Evolutionary conservation across 345 rosid genomes (phyloP).

Genomic region (Abelmoschus esculentus): DNA sequence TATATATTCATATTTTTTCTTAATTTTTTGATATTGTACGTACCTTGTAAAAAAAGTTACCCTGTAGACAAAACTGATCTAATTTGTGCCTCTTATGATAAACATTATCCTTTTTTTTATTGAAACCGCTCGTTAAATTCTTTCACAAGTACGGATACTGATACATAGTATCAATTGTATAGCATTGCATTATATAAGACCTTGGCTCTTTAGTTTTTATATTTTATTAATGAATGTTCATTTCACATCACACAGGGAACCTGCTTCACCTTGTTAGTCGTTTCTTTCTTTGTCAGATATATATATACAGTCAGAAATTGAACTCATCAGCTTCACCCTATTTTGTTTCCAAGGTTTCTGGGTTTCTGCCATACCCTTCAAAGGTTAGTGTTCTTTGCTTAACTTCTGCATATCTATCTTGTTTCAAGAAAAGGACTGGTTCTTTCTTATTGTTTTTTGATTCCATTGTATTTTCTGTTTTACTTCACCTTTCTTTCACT

Average conservation of each 20-base stretch:
- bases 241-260: constrained; percentile 13
- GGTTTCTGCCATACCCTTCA: neutral
- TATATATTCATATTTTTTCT: too few relatives aligned
- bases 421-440: neutral
- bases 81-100: too few relatives aligned
- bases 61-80: too few relatives aligned
- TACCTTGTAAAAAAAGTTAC: too few relatives aligned
- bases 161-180: neutral
- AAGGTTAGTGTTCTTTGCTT: neutral
- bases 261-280: constrained; percentile 7
- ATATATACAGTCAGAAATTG: neutral
- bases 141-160: neutral
- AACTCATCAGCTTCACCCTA: constrained; percentile 1
- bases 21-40: too few relatives aligned
- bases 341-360: neutral
- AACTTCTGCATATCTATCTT: neutral
- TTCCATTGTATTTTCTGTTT: neutral
- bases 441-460: neutral
- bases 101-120: too few relatives aligned
- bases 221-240: neutral
- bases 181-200: constrained; percentile 13
- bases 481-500: neutral
- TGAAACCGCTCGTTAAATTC: too few relatives aligned
- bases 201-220: neutral
- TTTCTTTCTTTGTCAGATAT: neutral